Evolutionary conservation across 2,329 filamentous ascomycete genomes (phyloP).

Genomic region (Alternaria gansuensis): DNA sequence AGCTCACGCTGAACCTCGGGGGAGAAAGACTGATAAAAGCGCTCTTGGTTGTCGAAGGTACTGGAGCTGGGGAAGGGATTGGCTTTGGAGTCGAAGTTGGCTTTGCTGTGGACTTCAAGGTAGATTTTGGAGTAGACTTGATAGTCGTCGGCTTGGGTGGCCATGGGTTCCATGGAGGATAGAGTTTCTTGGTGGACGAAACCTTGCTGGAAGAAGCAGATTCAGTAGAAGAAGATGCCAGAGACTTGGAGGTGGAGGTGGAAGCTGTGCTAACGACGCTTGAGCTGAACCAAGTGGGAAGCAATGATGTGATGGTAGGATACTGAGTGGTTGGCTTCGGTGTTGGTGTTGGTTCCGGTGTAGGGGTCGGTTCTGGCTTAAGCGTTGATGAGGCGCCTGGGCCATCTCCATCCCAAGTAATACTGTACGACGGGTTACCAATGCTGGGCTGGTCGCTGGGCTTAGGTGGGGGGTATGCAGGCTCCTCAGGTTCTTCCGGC

Average conservation of each 20-base stretch:
- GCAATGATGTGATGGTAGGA: slow-evolving; percentile 5
- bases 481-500: slow-evolving; percentile 18
- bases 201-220: slow-evolving; percentile 3
- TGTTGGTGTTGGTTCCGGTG: slow-evolving; percentile 11
- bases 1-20: slow-evolving; percentile 24
- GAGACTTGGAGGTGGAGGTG: neutral
- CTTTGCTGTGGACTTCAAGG: slow-evolving; percentile 11
- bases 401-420: slow-evolving; percentile 17
- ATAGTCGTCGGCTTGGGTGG: slow-evolving; percentile 20
- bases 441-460: slow-evolving; percentile 17
- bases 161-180: slow-evolving; percentile 22
- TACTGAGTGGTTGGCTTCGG: slow-evolving; percentile 16
- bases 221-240: neutral
- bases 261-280: neutral
- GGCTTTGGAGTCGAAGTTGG: slow-evolving; percentile 9
- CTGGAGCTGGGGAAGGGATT: slow-evolving; percentile 15
- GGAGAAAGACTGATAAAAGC: slow-evolving; percentile 19
- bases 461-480: slow-evolving; percentile 16
- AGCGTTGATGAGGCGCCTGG: slow-evolving; percentile 9
- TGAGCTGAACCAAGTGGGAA: slow-evolving; percentile 9
- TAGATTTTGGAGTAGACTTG: slow-evolving; percentile 7
- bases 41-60: slow-evolving; percentile 13
- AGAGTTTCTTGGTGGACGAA: slow-evolving; percentile 26
- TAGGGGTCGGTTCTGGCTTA: slow-evolving; percentile 11
- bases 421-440: slow-evolving; percentile 16